Evolutionary conservation across 768 basidiomycete species (phyloP), one percentile per base, ranked within the genome.

Genomic region (Boletus coccyginus): DNA sequence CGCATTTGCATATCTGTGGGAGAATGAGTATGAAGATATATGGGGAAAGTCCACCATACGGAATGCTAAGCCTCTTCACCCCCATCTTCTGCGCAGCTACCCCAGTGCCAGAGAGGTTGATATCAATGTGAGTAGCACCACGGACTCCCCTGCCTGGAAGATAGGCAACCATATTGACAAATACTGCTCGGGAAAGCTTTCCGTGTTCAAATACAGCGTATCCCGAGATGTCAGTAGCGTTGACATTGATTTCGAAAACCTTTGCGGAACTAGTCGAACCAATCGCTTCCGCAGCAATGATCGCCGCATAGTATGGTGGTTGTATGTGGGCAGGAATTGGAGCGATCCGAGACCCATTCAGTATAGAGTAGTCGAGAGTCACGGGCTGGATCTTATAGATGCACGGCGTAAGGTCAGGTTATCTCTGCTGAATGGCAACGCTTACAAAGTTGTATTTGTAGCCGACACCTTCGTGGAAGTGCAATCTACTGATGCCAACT

Each of bases 381-480:
- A 75, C 66, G 5, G 87, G 88, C 68, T 89, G 87, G 46, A 90
- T 78, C 87, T 88, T 49, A 5, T 42, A 1, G 58, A 71, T 52
- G 19, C 21, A 39, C 43, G 17, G 31, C 9, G 40, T 46, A 3
- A 49, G 27, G 17, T 43, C 9, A 21, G 35, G 8, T 21, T n/a
- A 17, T n/a, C 19, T 45, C 32, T 21, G 38, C 9, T 7, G 13
- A 19, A 39, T 31, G 21, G 10, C 17, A 33, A 17, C 3, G 1
- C 58, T 51, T 33, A 84, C 86, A 51, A 87, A 73, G 63, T 81
- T 84, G 63, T 88, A 89, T 70, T 88, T 89, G 72, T 78, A 88
- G 1, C 87, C 87, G 51, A 88, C 73, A 16, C 86, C 87, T 53
- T 83, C 75, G 63, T 89, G 86, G 75, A 86, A 86, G 70, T 79